These are phyloP conservation scores for Peronospora belbahrii DNA, from an alignment of 352 stramenopile genomes.

Conservation along the genomic window DNA sequence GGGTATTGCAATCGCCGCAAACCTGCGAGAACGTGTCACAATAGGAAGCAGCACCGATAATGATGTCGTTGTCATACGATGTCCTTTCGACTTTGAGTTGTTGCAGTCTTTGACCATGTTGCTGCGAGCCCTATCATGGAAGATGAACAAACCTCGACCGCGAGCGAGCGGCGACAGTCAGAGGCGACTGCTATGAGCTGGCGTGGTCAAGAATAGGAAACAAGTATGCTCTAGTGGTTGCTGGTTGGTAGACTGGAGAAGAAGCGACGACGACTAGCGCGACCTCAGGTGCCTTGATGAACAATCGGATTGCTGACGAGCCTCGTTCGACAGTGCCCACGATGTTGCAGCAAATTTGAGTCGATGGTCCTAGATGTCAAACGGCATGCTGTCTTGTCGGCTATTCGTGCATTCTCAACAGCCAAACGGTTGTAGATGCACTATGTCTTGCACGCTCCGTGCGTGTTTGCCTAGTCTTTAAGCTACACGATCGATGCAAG, in stretches of 20 bases:
- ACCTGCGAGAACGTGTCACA: conserved; percentile 84
- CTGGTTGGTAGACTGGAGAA: conserved; percentile 15
- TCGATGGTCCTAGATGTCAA: too few relatives aligned
- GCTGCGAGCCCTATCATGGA: conserved; percentile 57
- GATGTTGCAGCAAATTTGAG: conserved; percentile 14
- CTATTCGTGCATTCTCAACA: too few relatives aligned
- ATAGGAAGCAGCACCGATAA: too few relatives aligned
- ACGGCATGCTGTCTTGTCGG: too few relatives aligned
- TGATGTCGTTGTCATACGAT: too few relatives aligned
- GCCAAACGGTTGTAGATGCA: not conserved
- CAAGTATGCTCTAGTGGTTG: conserved; percentile 2
- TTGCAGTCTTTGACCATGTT: conserved; percentile 58
- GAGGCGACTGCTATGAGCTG: conserved; percentile 37
- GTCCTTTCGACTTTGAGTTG: conserved; percentile 66
- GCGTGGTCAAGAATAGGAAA: conserved; percentile 14
- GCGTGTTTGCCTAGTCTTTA: not conserved
- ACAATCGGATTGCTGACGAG: conserved; percentile 18
- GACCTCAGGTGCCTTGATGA: conserved; percentile 1
- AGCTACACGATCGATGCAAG: not conserved
- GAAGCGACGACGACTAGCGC: conserved; percentile 3
- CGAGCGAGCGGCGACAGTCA: conserved; percentile 72
- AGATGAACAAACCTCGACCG: conserved; percentile 63
- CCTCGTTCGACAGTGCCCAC: conserved; percentile 12
- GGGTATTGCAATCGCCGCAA: conserved; percentile 70
- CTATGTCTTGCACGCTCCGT: conserved; percentile 4